phyloP scores from a whole-genome alignment of 805 yeast species.

The Hanseniaspora pseudoguilliermondii region DNA sequence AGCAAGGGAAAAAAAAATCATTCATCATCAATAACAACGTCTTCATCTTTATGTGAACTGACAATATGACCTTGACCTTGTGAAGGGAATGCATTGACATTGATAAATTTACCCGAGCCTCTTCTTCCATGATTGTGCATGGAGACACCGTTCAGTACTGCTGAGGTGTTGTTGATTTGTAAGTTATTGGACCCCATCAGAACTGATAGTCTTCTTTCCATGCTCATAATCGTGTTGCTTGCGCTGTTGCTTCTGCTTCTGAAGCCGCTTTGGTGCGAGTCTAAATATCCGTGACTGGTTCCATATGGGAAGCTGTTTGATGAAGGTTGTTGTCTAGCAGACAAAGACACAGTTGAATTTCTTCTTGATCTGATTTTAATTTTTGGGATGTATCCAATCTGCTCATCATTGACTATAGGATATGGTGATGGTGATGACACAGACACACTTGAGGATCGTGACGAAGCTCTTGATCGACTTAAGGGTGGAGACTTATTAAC shows the following conservation, averaged over 20 bases:
- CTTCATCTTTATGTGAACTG: neutral
- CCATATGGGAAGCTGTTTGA: neutral
- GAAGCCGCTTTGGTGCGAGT: neutral
- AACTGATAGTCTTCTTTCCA: conserved; percentile 12
- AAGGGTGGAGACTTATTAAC: conserved; percentile 16
- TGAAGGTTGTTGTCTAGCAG: conserved; percentile 11
- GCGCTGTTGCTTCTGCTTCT: conserved; percentile 10
- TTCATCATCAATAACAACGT: conserved; percentile 9
- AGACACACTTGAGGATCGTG: conserved; percentile 13
- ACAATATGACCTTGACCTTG: neutral
- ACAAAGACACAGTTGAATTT: conserved; percentile 19
- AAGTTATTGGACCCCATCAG: conserved; percentile 1
- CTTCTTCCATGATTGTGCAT: neutral
- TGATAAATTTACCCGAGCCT: conserved; percentile 1
- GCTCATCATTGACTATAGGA: conserved; percentile 18
- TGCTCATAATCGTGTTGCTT: neutral
- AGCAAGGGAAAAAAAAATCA: neutral
- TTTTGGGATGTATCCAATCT: conserved; percentile 28
- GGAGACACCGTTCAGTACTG: neutral
- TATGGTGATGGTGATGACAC: conserved; percentile 19
- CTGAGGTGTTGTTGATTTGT: neutral
- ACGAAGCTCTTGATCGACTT: conserved; percentile 22
- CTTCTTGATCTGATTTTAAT: conserved; percentile 27
- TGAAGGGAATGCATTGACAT: neutral
- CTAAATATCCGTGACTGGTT: neutral